Evolutionary conservation across 2,329 filamentous ascomycete species (phyloP).

Genomic region (Penicillium sp.): DNA sequence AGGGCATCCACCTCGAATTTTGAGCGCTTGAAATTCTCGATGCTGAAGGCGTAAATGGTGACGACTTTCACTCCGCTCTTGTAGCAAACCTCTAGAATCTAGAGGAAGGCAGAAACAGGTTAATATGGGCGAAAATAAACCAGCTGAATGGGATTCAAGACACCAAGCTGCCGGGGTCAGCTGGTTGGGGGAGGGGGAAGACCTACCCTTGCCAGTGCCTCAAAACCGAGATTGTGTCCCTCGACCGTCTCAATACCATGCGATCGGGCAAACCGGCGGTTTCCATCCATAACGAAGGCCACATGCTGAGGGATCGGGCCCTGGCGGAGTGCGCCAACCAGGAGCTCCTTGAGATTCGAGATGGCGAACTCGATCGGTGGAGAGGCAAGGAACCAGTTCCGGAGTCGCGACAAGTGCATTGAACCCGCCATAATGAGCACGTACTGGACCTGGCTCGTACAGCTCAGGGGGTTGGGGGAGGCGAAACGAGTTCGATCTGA

Average conservation of each 20-base stretch:
- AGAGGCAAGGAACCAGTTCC: constrained; percentile 79
- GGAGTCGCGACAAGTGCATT: constrained; percentile 61
- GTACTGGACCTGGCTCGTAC: neutral
- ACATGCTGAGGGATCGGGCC: constrained; percentile 92
- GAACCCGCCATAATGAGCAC: constrained; percentile 45
- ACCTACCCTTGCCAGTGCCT: constrained; percentile 81
- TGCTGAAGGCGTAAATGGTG: constrained; percentile 97
- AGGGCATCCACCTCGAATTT: constrained; percentile 95
- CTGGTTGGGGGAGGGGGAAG: neutral
- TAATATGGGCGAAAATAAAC: neutral
- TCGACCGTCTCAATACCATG: constrained; percentile 96
- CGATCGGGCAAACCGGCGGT: constrained; percentile 83
- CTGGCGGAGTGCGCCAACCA: constrained; percentile 86
- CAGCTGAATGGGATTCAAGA: neutral
- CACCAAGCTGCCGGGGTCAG: neutral
- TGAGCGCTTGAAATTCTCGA: constrained; percentile 97
- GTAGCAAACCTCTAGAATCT: constrained; percentile 97
- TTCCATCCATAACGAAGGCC: constrained; percentile 99
- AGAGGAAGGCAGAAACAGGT: neutral
- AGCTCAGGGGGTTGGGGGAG: neutral
- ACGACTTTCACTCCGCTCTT: constrained; percentile 95
- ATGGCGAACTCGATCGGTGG: constrained; percentile 91
- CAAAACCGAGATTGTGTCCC: constrained; percentile 92
- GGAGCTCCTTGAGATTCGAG: constrained; percentile 72
- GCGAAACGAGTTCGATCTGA: neutral